Evolutionary conservation across 2,329 filamentous ascomycete species (phyloP).

Genomic region (Monilinia vaccinii-corymbosi): DNA sequence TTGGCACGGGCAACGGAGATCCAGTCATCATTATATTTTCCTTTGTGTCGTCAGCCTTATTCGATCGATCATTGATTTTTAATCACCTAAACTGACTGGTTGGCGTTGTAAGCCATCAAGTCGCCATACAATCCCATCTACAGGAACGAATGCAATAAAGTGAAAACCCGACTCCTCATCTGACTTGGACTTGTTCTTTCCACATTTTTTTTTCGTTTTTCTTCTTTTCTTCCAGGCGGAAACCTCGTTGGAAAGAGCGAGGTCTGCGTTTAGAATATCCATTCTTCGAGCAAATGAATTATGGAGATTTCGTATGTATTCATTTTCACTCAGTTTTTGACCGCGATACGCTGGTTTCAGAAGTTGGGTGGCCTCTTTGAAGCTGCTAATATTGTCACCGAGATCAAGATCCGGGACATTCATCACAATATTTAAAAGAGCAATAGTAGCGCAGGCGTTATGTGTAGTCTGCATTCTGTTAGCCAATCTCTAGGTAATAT

Average conservation of each 20-base stretch:
- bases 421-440: conserved; percentile 88
- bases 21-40: conserved; percentile 48
- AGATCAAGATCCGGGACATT: conserved; percentile 61
- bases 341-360: conserved; percentile 68
- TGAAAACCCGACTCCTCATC: conserved; percentile 63
- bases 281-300: conserved; percentile 81
- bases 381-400: conserved; percentile 58
- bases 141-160: conserved; percentile 81
- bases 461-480: conserved; percentile 50
- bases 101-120: conserved; percentile 74
- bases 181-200: conserved; percentile 35
- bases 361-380: conserved; percentile 61
- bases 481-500: not conserved
- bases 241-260: conserved; percentile 49
- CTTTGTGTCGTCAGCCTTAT: conserved; percentile 12
- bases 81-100: conserved; percentile 54
- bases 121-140: conserved; percentile 70
- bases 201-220: conserved; percentile 31
- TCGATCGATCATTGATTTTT: not conserved
- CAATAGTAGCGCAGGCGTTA: conserved; percentile 88
- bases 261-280: conserved; percentile 65
- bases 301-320: conserved; percentile 71
- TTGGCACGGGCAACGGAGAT: conserved; percentile 52
- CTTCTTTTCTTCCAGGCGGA: conserved; percentile 30
- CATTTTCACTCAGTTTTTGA: conserved; percentile 62